phyloP scores from a whole-genome alignment of 75 land plant genomes.

The Cryptomeria japonica region DNA sequence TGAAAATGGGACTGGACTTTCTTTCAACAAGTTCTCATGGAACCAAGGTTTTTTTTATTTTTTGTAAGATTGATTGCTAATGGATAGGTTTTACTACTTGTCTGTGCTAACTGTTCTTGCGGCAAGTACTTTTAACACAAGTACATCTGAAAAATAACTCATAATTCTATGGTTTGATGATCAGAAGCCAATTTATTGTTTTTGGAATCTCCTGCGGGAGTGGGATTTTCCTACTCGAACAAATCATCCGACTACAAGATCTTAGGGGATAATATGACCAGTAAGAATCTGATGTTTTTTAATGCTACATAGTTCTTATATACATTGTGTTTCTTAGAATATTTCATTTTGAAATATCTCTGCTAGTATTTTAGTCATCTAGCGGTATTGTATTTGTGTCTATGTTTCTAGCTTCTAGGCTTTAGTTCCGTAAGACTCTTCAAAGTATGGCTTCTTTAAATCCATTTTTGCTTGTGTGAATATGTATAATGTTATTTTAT shows the following conservation, averaged over 20 bases:
- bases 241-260: neutral
- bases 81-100: neutral
- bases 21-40: constrained; percentile 60
- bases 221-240: constrained; percentile 7
- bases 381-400: no score
- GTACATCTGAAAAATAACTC: neutral
- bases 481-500: no score
- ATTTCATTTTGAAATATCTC: neutral
- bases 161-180: neutral
- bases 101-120: neutral
- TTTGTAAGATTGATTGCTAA: neutral
- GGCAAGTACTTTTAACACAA: neutral
- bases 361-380: no score
- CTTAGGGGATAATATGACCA: neutral
- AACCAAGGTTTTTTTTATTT: constrained; percentile 46
- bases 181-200: constrained; percentile 5
- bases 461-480: no score
- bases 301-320: neutral
- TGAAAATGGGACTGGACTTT: constrained; percentile 39
- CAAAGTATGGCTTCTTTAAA: no score
- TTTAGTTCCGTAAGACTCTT: no score
- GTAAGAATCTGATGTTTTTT: neutral
- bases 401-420: no score
- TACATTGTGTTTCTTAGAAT: neutral
- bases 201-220: constrained; percentile 2